A percentile compares a stretch with the other conserved stretches of the same genome.
Conservation (phyloP, 202 grass and related monocot species). For the Hordeum pubiflorum region DNA sequence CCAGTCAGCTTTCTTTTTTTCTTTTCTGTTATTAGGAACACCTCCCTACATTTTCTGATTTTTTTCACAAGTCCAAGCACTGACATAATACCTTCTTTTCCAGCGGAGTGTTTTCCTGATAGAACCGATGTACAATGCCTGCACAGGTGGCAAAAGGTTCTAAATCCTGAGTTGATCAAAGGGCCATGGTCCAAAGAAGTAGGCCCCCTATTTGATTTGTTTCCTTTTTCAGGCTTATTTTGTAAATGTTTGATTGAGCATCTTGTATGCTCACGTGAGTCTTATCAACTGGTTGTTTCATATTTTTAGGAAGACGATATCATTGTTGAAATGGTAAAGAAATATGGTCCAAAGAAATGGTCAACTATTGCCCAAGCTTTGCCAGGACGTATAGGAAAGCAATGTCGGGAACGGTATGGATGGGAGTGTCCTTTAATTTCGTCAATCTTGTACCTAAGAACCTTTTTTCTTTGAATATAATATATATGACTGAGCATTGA, state of each 20-base stretch:
- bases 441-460: conserved; percentile 12
- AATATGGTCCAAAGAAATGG: conserved; percentile 94
- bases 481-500: not conserved
- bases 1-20: not conserved
- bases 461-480: not conserved
- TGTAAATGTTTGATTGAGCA: not conserved
- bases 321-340: conserved; percentile 86
- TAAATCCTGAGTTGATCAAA: conserved; percentile 95
- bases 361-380: conserved; percentile 85
- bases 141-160: conserved; percentile 98
- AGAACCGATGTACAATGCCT: conserved; percentile 95
- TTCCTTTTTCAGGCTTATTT: not conserved
- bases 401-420: conserved; percentile 86
- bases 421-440: not conserved
- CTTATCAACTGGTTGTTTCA: not conserved
- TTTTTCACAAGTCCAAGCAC: conserved; percentile 9
- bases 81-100: conserved; percentile 35
- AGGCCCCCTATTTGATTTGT: conserved; percentile 20
- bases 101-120: conserved; percentile 88
- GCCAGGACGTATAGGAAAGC: conserved; percentile 94
- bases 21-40: not conserved
- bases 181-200: conserved; percentile 99
- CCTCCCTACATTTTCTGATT: not conserved
- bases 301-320: conserved; percentile 76
- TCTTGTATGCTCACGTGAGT: not conserved